Base-by-base conservation (phyloP, 495 filamentous ascomycete genomes). In the Daldinia concentrica region DNA sequence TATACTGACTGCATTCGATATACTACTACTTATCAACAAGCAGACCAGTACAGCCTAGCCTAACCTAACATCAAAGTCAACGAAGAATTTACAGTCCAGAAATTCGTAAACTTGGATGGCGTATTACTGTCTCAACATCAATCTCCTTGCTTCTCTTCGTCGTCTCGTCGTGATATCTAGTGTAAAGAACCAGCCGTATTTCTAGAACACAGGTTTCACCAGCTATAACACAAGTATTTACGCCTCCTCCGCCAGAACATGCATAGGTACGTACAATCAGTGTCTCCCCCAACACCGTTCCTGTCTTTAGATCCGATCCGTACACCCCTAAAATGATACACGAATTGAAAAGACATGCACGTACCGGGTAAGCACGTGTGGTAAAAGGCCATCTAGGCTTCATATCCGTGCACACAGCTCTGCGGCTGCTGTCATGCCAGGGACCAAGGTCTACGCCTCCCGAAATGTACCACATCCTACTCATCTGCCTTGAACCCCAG, bases 261-360 rank as follows among this genome's bases (percentile, higher is more conserved):
- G 62, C 62, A 67, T 56, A 24, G 52, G 32, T 59, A 24, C 58
- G 32, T 59, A 60, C 45, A 64, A 41, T 43, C 24, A 24, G 22
- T 36, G n/a, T 27, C 26, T 30, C 27, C 63, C 58, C 27, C 29
- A 61, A 68, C 58, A 64, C 69, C 69, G 8, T 58, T 22, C n/a
- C 32, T 17, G 19, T 24, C 61, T 32, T 54, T 52, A 36, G 17
- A 39, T 55, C 45, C 55, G 55, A 26, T 36, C 48, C 37, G 39
- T 52, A 62, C 37, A 51, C 30, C 62, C 62, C 57, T 65, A 70
- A 70, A 7, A 66, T 52, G 52, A 66, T 71, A 71, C 68, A 71
- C 62, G 57, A 71, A 66, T 26, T 26, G 36, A 71, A 62, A 11
- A 59, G 17, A 14, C 41, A 27, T 52, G 45, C 14, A 62, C 39